These are phyloP conservation scores for Penicillium atrosanguineum DNA, from an alignment of 495 filamentous ascomycete genomes.

Conservation along the genomic window DNA sequence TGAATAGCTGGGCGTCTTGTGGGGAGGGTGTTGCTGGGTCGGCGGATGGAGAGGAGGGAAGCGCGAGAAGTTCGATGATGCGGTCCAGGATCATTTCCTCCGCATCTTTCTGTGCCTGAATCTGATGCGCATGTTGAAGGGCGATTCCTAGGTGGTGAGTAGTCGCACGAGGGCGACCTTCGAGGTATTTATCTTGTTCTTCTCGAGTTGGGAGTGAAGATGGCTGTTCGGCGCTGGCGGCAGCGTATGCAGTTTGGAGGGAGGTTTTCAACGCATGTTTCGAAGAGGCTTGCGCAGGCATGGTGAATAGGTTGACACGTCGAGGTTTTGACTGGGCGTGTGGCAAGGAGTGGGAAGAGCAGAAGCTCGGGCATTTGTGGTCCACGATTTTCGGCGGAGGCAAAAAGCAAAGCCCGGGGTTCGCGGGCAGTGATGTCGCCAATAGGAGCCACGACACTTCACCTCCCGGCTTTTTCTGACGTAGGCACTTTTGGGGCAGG, in stretches of 20 bases:
- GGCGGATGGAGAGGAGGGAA: constrained; percentile 48
- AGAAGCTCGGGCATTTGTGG: neutral
- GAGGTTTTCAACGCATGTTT: constrained; percentile 59
- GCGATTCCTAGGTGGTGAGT: constrained; percentile 61
- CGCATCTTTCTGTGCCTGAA: constrained; percentile 73
- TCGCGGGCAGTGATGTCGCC: constrained; percentile 9
- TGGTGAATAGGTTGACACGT: neutral
- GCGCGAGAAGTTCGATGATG: constrained; percentile 64
- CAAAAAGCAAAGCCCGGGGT: constrained; percentile 12
- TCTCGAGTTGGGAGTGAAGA: constrained; percentile 30
- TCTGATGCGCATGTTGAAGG: constrained; percentile 73
- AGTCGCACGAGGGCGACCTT: constrained; percentile 41
- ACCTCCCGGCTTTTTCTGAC: constrained; percentile 8
- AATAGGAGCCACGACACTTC: constrained; percentile 15
- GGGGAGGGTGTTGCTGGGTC: constrained; percentile 58
- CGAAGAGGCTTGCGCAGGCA: constrained; percentile 26
- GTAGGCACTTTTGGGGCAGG: constrained; percentile 9
- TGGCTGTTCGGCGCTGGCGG: constrained; percentile 32
- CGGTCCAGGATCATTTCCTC: constrained; percentile 69
- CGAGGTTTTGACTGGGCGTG: neutral
- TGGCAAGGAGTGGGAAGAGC: neutral
- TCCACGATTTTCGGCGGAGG: constrained; percentile 4
- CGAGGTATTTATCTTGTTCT: constrained; percentile 28
- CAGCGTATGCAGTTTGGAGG: constrained; percentile 34
- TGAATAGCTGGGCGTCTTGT: constrained; percentile 56